phyloP scores from a whole-genome alignment of 352 stramenopile species.

The Plasmopara viticola region DNA sequence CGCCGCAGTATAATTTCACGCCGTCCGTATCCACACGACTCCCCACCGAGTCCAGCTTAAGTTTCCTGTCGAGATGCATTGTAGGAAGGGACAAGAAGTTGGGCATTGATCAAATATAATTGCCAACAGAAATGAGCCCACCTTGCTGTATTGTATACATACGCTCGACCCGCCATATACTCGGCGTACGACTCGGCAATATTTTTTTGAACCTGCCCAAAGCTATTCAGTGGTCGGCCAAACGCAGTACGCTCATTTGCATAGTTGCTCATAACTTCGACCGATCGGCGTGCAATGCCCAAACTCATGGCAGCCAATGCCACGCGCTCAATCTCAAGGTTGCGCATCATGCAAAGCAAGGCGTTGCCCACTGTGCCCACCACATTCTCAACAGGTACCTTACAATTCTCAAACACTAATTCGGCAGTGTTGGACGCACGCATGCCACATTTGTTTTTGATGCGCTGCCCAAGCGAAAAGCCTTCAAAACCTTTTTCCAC shows the following conservation, averaged over 20 bases:
- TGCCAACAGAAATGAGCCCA: slow-evolving; percentile 10
- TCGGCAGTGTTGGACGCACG: slow-evolving; percentile 96
- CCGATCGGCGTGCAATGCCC: slow-evolving; percentile 93
- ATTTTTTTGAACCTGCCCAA: slow-evolving; percentile 93
- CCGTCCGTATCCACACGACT: slow-evolving; percentile 97
- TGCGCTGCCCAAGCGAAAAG: slow-evolving; percentile 96
- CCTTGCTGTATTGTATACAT: slow-evolving; percentile 95
- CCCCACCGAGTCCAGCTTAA: slow-evolving; percentile 92
- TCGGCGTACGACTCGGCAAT: slow-evolving; percentile 98
- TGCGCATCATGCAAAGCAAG: slow-evolving; percentile 92
- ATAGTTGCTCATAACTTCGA: slow-evolving; percentile 97
- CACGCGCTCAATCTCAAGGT: slow-evolving; percentile 98
- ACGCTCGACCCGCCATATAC: slow-evolving; percentile 95
- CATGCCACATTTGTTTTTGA: slow-evolving; percentile 99
- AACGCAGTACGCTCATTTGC: slow-evolving; percentile 93
- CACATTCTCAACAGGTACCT: slow-evolving; percentile 89
- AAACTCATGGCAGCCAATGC: slow-evolving; percentile 95
- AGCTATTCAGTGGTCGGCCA: slow-evolving; percentile 88
- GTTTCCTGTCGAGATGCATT: slow-evolving; percentile 43
- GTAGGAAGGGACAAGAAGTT: background rate
- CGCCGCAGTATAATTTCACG: slow-evolving; percentile 97
- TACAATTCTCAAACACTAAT: slow-evolving; percentile 98
- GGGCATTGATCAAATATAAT: too few relatives aligned
- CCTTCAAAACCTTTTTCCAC: slow-evolving; percentile 96
- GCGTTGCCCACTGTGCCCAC: slow-evolving; percentile 77